Percentiles rank a stretch among this genome's conserved stretches.
These are phyloP conservation scores for Mortierella sp. DNA, from an alignment of 371 early-diverging fungal genomes.

Conservation along the genomic window DNA sequence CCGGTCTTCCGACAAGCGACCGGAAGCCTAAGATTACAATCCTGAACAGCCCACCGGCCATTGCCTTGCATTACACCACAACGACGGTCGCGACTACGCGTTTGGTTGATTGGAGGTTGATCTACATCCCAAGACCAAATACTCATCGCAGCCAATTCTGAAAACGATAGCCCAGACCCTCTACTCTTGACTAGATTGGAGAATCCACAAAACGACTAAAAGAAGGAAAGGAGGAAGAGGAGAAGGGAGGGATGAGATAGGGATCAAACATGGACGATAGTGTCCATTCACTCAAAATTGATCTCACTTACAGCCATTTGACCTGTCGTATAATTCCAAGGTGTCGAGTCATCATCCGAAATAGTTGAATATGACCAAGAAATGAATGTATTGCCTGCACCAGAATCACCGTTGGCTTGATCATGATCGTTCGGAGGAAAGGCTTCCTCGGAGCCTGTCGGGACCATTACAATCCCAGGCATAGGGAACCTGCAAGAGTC, in stretches of 20 bases:
- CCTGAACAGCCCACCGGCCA: slow-evolving; percentile 45
- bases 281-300: too few species aligned
- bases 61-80: slow-evolving; percentile 48
- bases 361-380: slow-evolving; percentile 42
- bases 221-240: background rate
- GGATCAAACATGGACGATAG: too few species aligned
- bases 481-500: slow-evolving; percentile 19
- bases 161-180: slow-evolving; percentile 18
- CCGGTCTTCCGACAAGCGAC: slow-evolving; percentile 42
- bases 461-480: slow-evolving; percentile 35
- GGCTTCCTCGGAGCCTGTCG: slow-evolving; percentile 29
- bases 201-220: slow-evolving; percentile 35
- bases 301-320: slow-evolving; percentile 42
- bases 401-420: background rate
- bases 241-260: background rate
- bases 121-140: slow-evolving; percentile 52
- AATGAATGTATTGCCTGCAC: background rate
- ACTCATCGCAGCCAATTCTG: slow-evolving; percentile 38
- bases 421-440: background rate
- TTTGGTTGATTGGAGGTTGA: slow-evolving; percentile 29
- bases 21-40: slow-evolving; percentile 45
- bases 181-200: slow-evolving; percentile 18
- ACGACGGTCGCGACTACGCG: slow-evolving; percentile 21
- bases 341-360: slow-evolving; percentile 25
- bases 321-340: slow-evolving; percentile 30